Conservation (phyloP, 129 eudicot species). For the Flaveria brownii region DNA sequence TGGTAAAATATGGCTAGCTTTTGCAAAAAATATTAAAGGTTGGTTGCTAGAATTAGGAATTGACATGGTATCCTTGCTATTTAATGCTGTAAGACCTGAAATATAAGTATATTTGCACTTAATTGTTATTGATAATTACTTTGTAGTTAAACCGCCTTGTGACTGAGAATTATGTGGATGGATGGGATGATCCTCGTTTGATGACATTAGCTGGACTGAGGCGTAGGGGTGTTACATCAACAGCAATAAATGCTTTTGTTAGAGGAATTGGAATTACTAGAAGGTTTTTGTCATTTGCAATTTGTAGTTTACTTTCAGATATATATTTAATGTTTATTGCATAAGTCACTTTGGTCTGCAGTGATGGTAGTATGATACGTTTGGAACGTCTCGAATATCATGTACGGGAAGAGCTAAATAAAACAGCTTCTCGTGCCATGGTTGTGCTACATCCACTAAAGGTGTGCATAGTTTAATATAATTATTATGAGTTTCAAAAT, state of each 20-base stretch:
- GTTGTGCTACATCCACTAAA: conserved; percentile 89
- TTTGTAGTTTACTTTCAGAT: neutral
- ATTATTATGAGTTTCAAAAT: neutral
- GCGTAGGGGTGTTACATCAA: conserved; percentile 89
- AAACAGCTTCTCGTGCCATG: conserved; percentile 83
- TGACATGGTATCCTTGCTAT: neutral
- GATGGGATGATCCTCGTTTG: conserved; percentile 99
- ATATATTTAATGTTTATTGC: neutral
- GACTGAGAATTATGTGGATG: conserved; percentile 88
- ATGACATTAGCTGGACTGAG: conserved; percentile 94
- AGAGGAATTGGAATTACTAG: conserved; percentile 94
- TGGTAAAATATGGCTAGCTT: neutral
- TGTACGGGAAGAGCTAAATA: conserved; percentile 88
- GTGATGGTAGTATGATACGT: conserved; percentile 84
- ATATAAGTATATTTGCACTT: neutral
- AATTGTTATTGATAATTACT: neutral
- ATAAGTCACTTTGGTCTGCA: conserved; percentile 35
- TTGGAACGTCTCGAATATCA: conserved; percentile 84
- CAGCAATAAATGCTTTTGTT: conserved; percentile 86
- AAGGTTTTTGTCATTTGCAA: conserved; percentile 49
- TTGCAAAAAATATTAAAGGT: neutral
- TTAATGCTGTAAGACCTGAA: neutral
- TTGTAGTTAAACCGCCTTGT: conserved; percentile 93
- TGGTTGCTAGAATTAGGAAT: neutral
- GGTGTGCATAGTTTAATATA: conserved; percentile 45